phyloP scores from a whole-genome alignment of 2,329 filamentous ascomycete species.

The Drechslerella coelobrocha region DNA sequence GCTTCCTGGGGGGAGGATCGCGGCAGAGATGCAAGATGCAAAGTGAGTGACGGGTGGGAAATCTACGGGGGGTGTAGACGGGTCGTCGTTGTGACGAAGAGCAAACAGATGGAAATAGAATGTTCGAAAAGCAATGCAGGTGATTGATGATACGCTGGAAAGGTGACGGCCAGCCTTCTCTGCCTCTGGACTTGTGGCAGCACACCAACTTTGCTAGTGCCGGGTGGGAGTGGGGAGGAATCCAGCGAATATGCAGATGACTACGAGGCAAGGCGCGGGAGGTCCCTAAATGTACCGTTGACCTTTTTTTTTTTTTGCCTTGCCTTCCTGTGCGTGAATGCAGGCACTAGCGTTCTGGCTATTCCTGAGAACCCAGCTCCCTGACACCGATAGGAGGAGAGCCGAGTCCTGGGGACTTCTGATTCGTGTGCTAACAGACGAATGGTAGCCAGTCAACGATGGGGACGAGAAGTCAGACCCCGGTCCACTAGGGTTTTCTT shows the following conservation, averaged over 20 bases:
- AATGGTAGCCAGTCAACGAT: constrained; percentile 48
- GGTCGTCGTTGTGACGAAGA: constrained; percentile 42
- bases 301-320: constrained; percentile 20
- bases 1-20: constrained; percentile 38
- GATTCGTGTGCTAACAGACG: constrained; percentile 42
- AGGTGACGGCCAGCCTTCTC: constrained; percentile 28
- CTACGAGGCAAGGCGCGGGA: constrained; percentile 48
- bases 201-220: constrained; percentile 39
- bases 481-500: constrained; percentile 36
- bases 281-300: constrained; percentile 50
- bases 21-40: constrained; percentile 50
- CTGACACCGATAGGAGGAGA: constrained; percentile 50
- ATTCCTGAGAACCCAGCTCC: constrained; percentile 38
- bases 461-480: constrained; percentile 35
- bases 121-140: constrained; percentile 47
- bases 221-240: constrained; percentile 46
- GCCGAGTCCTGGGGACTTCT: constrained; percentile 50
- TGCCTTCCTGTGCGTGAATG: constrained; percentile 32
- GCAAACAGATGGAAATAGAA: constrained; percentile 46
- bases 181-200: constrained; percentile 30
- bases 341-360: constrained; percentile 48
- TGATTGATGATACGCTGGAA: constrained; percentile 47
- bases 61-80: constrained; percentile 25
- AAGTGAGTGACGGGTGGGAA: constrained; percentile 29
- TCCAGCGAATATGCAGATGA: constrained; percentile 45